phyloP scores from a whole-genome alignment of 1,284 basidiomycete genomes.

The Ceratobasidium sp. region DNA sequence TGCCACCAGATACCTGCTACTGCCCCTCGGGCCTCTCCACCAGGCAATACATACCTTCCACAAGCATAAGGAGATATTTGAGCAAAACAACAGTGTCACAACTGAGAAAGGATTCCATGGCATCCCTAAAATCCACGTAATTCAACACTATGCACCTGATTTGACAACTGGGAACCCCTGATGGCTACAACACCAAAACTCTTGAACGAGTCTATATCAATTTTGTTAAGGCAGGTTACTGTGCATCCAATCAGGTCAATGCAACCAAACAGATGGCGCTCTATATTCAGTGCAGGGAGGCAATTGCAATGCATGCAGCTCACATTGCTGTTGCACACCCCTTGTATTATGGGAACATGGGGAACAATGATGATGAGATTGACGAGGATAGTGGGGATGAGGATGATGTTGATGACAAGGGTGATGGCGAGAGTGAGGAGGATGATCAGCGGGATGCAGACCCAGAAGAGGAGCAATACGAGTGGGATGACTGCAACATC shows the following conservation, averaged over 20 bases:
- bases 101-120: constrained; percentile 51
- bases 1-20: too few relatives aligned
- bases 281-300: constrained; percentile 33
- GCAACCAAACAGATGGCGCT: constrained; percentile 41
- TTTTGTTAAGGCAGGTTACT: constrained; percentile 37
- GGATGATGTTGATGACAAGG: neutral
- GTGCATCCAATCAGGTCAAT: constrained; percentile 34
- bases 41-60: too few relatives aligned
- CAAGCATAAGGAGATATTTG: constrained; percentile 53
- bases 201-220: constrained; percentile 44
- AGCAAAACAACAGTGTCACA: constrained; percentile 48
- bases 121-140: constrained; percentile 56
- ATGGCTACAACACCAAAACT: constrained; percentile 44
- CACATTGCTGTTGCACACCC: neutral
- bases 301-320: constrained; percentile 26
- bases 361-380: too few relatives aligned
- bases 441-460: neutral
- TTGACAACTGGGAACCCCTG: constrained; percentile 38
- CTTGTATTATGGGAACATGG: neutral
- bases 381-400: neutral
- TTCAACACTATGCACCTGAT: constrained; percentile 46
- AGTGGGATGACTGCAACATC: neutral
- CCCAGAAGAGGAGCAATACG: neutral
- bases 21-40: too few relatives aligned
- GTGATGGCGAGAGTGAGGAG: neutral